These are phyloP conservation scores for Globisporangium nodosum DNA, from an alignment of 352 stramenopile species.

Conservation along the genomic window DNA sequence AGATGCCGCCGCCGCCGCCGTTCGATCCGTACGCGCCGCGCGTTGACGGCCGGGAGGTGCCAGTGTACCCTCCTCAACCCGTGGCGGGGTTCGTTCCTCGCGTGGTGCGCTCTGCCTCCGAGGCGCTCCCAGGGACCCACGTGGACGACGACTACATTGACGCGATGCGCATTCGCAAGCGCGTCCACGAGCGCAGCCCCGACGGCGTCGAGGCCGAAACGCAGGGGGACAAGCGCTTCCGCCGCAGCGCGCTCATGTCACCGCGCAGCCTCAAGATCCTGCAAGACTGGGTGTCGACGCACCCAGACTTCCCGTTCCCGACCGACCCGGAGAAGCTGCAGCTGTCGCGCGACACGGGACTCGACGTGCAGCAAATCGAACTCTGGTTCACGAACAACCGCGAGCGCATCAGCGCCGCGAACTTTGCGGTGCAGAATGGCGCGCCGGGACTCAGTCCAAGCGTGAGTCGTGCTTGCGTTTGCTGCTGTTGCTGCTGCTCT, in stretches of 20 bases:
- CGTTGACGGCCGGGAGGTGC: constrained; percentile 10
- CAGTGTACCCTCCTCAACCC: constrained; percentile 2
- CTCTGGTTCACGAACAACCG: constrained; percentile 81
- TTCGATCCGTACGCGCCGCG: constrained; percentile 15
- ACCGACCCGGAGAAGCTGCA: constrained; percentile 67
- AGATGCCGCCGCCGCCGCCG: constrained; percentile 4
- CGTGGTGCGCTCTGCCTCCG: constrained; percentile 57
- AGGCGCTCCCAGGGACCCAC: constrained; percentile 38
- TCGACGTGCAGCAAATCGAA: constrained; percentile 79
- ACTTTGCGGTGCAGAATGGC: constrained; percentile 20
- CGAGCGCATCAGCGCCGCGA: constrained; percentile 39
- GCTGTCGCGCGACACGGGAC: constrained; percentile 62
- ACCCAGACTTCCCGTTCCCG: constrained; percentile 61
- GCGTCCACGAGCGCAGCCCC: constrained; percentile 36
- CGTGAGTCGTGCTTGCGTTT: constrained; percentile 7
- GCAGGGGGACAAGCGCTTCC: constrained; percentile 36
- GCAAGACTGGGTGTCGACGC: constrained; percentile 70
- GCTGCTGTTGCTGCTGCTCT: not conserved
- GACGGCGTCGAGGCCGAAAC: constrained; percentile 21
- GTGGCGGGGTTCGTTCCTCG: constrained; percentile 27
- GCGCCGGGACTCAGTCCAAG: constrained; percentile 16
- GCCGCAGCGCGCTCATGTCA: constrained; percentile 45
- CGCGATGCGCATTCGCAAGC: constrained; percentile 60
- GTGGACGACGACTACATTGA: constrained; percentile 71
- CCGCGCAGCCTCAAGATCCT: constrained; percentile 69